Percentiles rank a stretch among this genome's conserved stretches.
Conservation (phyloP, 75 land plant genomes). For the Cryptomeria japonica region DNA sequence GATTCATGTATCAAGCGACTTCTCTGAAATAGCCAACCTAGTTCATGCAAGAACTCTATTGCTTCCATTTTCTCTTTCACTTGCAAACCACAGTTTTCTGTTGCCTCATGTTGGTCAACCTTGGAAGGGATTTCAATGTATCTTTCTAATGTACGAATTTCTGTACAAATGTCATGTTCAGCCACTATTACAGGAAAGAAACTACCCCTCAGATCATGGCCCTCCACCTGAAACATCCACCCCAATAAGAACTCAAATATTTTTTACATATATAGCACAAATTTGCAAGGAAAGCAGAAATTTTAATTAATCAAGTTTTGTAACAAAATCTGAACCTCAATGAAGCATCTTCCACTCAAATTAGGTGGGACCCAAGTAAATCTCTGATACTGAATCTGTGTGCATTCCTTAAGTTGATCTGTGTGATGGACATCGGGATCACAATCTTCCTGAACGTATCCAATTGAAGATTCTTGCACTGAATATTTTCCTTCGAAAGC, state of each 20-base stretch:
- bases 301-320: neutral
- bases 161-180: constrained; percentile 64
- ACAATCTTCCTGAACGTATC: neutral
- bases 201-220: constrained; percentile 48
- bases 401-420: constrained; percentile 18
- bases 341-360: constrained; percentile 63
- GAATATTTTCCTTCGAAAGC: constrained; percentile 68
- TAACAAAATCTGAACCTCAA: constrained; percentile 58
- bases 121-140: constrained; percentile 21
- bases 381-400: constrained; percentile 29
- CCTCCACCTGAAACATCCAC: constrained; percentile 62
- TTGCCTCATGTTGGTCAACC: constrained; percentile 2
- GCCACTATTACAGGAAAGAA: constrained; percentile 77
- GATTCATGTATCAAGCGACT: constrained; percentile 24
- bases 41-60: constrained; percentile 75
- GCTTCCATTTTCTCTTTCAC: constrained; percentile 23
- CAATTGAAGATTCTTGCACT: constrained; percentile 27
- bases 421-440: neutral
- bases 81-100: neutral
- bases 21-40: constrained; percentile 90
- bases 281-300: neutral
- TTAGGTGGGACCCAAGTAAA: constrained; percentile 53
- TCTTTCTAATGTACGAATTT: constrained; percentile 53
- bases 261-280: neutral
- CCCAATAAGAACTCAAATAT: neutral